Percentiles rank a stretch among this genome's conserved stretches.
phyloP scores from a whole-genome alignment of 2,329 filamentous ascomycete genomes.

The Venturia nashicola region DNA sequence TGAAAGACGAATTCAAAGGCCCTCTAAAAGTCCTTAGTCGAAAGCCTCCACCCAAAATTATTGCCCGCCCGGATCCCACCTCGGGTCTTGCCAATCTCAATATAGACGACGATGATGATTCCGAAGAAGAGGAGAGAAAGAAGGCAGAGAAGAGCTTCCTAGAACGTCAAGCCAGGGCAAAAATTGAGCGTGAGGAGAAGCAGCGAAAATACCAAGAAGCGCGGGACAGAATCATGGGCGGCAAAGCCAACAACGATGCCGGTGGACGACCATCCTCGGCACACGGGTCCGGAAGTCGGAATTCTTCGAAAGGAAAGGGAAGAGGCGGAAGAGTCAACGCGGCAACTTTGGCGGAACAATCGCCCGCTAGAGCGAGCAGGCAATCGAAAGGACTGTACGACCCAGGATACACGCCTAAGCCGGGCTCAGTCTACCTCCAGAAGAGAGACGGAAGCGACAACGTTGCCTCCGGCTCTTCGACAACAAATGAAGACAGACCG shows the following conservation, averaged over 20 bases:
- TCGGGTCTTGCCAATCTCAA: conserved; percentile 33
- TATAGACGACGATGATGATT: conserved; percentile 46
- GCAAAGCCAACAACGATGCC: conserved; percentile 6
- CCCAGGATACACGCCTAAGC: conserved; percentile 56
- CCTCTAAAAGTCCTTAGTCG: conserved; percentile 76
- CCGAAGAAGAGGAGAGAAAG: conserved; percentile 48
- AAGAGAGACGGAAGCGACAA: conserved; percentile 29
- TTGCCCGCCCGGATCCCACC: conserved; percentile 30
- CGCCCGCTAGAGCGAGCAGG: conserved; percentile 18
- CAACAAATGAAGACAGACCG: conserved; percentile 52
- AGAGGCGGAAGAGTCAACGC: conserved; percentile 18
- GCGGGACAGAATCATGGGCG: conserved; percentile 73
- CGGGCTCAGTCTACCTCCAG: conserved; percentile 38
- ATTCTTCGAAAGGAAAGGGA: conserved; percentile 21
- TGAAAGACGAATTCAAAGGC: conserved; percentile 64
- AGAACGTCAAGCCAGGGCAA: conserved; percentile 65
- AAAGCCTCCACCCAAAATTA: conserved; percentile 51
- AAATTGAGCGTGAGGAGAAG: conserved; percentile 76
- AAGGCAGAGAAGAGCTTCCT: conserved; percentile 56
- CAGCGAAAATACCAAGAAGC: conserved; percentile 83
- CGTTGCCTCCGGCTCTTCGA: conserved; percentile 28
- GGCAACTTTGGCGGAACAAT: conserved; percentile 19
- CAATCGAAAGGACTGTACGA: conserved; percentile 57
- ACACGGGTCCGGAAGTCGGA: conserved; percentile 11
- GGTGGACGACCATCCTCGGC: conserved; percentile 5